A percentile compares a stretch with the other conserved stretches of the same genome.
Conservation (phyloP, 1,284 basidiomycete genomes). For the Fistulinella cinereoalba region DNA sequence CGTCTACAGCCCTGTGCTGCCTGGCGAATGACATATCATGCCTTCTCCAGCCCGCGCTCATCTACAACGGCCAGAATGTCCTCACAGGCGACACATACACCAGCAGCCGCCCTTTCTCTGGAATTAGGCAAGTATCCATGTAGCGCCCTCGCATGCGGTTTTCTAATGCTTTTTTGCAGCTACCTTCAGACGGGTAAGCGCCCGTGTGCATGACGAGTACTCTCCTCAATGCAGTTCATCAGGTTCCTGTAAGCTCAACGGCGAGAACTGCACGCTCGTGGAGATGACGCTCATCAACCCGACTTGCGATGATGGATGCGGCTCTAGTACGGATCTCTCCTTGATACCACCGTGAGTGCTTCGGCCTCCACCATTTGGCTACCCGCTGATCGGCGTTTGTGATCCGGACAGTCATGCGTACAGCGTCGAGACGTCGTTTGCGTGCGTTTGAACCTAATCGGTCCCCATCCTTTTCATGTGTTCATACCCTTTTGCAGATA, state of each 20-base stretch:
- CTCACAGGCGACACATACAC: slow-evolving; percentile 22
- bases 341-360: slow-evolving; percentile 42
- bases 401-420: slow-evolving; percentile 15
- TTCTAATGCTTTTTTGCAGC: slow-evolving; percentile 9
- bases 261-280: slow-evolving; percentile 41
- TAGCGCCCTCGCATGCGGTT: neutral
- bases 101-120: slow-evolving; percentile 12
- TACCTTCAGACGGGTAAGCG: slow-evolving; percentile 31
- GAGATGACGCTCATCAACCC: slow-evolving; percentile 47
- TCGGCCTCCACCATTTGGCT: neutral
- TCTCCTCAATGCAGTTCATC: neutral
- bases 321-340: slow-evolving; percentile 44
- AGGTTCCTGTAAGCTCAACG: slow-evolving; percentile 40
- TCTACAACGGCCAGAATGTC: slow-evolving; percentile 21
- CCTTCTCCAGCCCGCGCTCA: slow-evolving; percentile 21
- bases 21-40: neutral
- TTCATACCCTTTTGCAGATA: slow-evolving; percentile 19
- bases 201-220: neutral
- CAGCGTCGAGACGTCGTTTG: slow-evolving; percentile 27
- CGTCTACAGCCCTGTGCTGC: neutral
- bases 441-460: slow-evolving; percentile 19
- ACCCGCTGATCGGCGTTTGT: neutral
- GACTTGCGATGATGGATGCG: slow-evolving; percentile 35
- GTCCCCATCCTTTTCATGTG: neutral
- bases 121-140: slow-evolving; percentile 24